Base-by-base conservation (phyloP, 164 flowering plant genomes). In the Aristolochia fimbriata region DNA sequence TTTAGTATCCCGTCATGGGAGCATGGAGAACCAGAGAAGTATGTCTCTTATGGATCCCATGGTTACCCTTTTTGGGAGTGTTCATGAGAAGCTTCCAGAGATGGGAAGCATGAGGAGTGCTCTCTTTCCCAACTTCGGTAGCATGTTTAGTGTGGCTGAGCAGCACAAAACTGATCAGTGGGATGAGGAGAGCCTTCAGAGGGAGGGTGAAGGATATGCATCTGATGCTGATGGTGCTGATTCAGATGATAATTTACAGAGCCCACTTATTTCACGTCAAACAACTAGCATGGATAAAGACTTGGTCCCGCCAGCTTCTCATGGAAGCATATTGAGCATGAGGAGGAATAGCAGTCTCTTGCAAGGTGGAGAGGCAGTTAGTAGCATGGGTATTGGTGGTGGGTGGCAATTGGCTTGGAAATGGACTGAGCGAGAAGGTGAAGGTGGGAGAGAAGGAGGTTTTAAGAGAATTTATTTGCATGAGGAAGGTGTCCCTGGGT, bases 61-160 rank as follows among this genome's bases (percentile, higher is more conserved):
- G 55, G 98, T 92, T 37, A 83, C 90, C 41, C 80, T 92, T 50
- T 89, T 92, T 67, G 96, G 90, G n/a, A 87, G 91, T 59, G 79
- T 92, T 58, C 96, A 92, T 63, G 98, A 92, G 62, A 92, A 85
- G 70, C 71, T 87, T 17, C 96, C 94, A 14, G 87, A 83, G 33
- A 72, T 74, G 23, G 84, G 87, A 73, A 76, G 84, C 60, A 78
- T 76, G 78, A 67, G 77, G 31, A 79, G 83, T 67, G 75, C 65
- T 62, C 75, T 78, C 30, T 80, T 82, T 60, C 78, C 87, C 27
- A 78, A 80, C 68, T 77, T 72, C 58, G 84, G 83, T 22, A 80
- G 84, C 76, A 80, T 80, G 84, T 67, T 77, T 37, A 80, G 76
- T 64, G 60, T 59, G 49, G 79, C 76, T 22, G 84, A 66, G 37